phyloP scores from a whole-genome alignment of 139 green algal genomes.

The Picochlorum costavermella region DNA sequence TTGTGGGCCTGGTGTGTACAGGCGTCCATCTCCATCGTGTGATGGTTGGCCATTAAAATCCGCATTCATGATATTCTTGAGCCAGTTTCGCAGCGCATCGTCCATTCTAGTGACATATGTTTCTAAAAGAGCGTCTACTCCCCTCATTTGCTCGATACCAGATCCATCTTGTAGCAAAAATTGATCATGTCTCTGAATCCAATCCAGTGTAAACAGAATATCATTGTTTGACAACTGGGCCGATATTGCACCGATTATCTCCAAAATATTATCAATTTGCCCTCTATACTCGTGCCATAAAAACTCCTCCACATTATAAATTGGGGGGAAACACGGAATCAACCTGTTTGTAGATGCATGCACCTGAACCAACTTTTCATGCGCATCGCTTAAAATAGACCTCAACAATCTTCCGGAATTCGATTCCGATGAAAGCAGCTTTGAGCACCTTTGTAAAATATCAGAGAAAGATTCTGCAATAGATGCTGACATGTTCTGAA shows the following conservation, averaged over 20 bases:
- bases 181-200: slow-evolving; percentile 65
- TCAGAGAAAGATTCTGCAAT: slow-evolving; percentile 38
- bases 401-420: slow-evolving; percentile 31
- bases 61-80: slow-evolving; percentile 69
- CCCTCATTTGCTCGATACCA: slow-evolving; percentile 1
- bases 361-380: slow-evolving; percentile 29
- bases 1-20: slow-evolving; percentile 69
- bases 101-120: slow-evolving; percentile 64
- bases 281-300: slow-evolving; percentile 52
- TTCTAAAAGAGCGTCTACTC: slow-evolving; percentile 48
- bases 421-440: slow-evolving; percentile 28
- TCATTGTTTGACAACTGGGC: slow-evolving; percentile 59
- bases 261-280: slow-evolving; percentile 61
- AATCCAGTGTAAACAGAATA: slow-evolving; percentile 68
- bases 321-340: slow-evolving; percentile 67
- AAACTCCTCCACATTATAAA: slow-evolving; percentile 66
- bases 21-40: slow-evolving; percentile 38
- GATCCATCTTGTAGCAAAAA: slow-evolving; percentile 33
- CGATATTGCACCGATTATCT: slow-evolving; percentile 61
- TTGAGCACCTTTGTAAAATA: slow-evolving; percentile 38
- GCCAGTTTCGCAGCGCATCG: slow-evolving; percentile 59
- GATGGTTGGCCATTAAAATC: slow-evolving; percentile 48
- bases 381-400: slow-evolving; percentile 44
- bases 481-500: slow-evolving; percentile 38
- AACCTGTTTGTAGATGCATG: slow-evolving; percentile 44